Conservation (phyloP, 768 basidiomycete species). For the Cystobasidium tubakii region DNA sequence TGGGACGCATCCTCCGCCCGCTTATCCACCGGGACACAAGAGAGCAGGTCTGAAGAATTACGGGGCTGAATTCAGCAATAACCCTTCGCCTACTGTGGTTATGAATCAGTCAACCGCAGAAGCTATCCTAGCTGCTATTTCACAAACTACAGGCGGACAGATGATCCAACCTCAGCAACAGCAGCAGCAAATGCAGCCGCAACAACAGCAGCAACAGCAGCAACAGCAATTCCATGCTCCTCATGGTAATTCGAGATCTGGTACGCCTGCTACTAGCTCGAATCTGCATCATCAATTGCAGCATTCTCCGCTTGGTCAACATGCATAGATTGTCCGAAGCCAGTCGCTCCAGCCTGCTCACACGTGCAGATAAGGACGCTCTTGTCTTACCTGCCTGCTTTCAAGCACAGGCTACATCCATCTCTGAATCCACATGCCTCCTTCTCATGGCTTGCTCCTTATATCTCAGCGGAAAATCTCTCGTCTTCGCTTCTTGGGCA, state of each 20-base stretch:
- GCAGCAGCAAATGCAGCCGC: neutral
- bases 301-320: slow-evolving; percentile 3
- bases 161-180: neutral
- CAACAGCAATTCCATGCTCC: neutral
- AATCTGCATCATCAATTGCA: neutral
- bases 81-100: slow-evolving; percentile 28
- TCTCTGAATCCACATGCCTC: too few species aligned
- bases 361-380: too few species aligned
- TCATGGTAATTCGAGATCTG: slow-evolving; percentile 10
- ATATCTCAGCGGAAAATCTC: too few species aligned
- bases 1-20: slow-evolving; percentile 37
- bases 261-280: slow-evolving; percentile 6
- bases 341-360: too few species aligned
- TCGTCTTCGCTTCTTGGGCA: too few species aligned
- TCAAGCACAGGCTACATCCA: too few species aligned
- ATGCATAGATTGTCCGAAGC: neutral
- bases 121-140: slow-evolving; percentile 28
- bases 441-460: too few species aligned
- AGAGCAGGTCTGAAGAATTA: neutral
- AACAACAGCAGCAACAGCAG: slow-evolving; percentile 3
- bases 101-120: slow-evolving; percentile 34
- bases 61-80: slow-evolving; percentile 17
- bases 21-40: slow-evolving; percentile 31
- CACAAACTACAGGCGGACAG: neutral
- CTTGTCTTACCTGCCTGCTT: too few species aligned